These are phyloP conservation scores for Dalbergia cochinchinensis DNA, from an alignment of 306 rosid species.

Conservation along the genomic window DNA sequence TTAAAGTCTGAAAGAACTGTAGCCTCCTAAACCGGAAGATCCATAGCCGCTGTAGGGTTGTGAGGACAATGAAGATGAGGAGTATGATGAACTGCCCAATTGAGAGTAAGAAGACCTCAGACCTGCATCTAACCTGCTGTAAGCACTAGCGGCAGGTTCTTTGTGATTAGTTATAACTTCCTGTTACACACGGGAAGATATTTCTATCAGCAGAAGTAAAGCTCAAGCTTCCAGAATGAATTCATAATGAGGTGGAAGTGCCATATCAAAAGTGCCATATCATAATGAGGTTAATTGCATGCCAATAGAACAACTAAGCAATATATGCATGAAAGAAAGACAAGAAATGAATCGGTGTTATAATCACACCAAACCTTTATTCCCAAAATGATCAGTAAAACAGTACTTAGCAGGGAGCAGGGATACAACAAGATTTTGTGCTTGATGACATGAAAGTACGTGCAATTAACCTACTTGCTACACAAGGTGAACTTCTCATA, in stretches of 20 bases:
- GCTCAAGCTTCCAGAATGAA: neutral
- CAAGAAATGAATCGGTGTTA: slow-evolving; percentile 1
- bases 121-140: slow-evolving; percentile 72
- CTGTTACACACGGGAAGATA: slow-evolving; percentile 51
- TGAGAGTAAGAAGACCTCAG: slow-evolving; percentile 79
- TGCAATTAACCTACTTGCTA: neutral
- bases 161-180: slow-evolving; percentile 74
- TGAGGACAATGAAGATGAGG: slow-evolving; percentile 70
- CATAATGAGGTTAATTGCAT: no score
- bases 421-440: neutral
- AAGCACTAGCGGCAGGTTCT: slow-evolving; percentile 70
- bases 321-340: neutral
- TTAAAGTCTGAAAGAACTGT: slow-evolving; percentile 85
- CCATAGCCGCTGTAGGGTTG: slow-evolving; percentile 81
- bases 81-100: slow-evolving; percentile 65
- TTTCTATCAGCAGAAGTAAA: slow-evolving; percentile 40
- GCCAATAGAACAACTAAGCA: slow-evolving; percentile 9
- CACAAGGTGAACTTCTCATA: slow-evolving; percentile 9
- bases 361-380: slow-evolving; percentile 19
- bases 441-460: slow-evolving; percentile 4
- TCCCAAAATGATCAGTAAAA: slow-evolving; percentile 8
- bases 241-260: neutral
- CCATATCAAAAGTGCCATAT: slow-evolving; percentile 25
- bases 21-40: slow-evolving; percentile 85
- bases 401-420: neutral